Evolutionary conservation across 2,329 filamentous ascomycete species (phyloP), one percentile per base, ranked within the genome.

Genomic region (Fusarium guadeloupense): DNA sequence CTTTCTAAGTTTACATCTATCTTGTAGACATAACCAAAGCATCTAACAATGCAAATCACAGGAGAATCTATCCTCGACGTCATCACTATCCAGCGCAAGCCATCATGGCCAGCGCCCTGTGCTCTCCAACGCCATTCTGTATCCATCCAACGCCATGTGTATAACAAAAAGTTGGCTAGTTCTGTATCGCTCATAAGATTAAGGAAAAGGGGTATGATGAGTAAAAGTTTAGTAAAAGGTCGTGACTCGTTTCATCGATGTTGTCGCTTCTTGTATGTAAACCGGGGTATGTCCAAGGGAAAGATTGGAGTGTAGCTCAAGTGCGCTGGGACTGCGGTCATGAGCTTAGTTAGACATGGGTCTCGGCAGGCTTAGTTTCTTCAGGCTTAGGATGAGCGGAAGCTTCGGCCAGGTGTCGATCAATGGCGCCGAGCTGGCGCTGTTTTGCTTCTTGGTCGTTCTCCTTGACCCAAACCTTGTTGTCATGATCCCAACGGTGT

Each of bases 391-490:
- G 41, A 3, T 61, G 59, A 5, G 59, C 66, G n/a, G 64, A 52
- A 28, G 65, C 56, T 12, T 72, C 69, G 9, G 63, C 53, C 26
- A 64, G 48, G 44, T 73, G 73, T 44, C 66, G 66, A 50, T 73
- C 67, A 9, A 47, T 38, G 28, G 71, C 72, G 2, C 57, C 62
- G 20, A 66, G 58, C 10, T 66, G 62, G 34, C 69, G 66, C 38
- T 66, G 58, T 8, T 69, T 51, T 31, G 66, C 52, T 23, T 72
- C 68, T 7, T 71, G 68, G 35, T 69, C 70, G 48, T 66, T 64
- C 54, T 74, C 74, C 68, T 80, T 83, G 31, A 87, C 71, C 88
- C 88, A 90, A 64, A 85, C 80, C 68, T 85, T 86, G 38, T 78
- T 72, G 20, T 83, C 78, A 4, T 82, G 75, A 38, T 84, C 75